Evolutionary conservation across 2,329 filamentous ascomycete species (phyloP).

Genomic region (Claviceps monticola): DNA sequence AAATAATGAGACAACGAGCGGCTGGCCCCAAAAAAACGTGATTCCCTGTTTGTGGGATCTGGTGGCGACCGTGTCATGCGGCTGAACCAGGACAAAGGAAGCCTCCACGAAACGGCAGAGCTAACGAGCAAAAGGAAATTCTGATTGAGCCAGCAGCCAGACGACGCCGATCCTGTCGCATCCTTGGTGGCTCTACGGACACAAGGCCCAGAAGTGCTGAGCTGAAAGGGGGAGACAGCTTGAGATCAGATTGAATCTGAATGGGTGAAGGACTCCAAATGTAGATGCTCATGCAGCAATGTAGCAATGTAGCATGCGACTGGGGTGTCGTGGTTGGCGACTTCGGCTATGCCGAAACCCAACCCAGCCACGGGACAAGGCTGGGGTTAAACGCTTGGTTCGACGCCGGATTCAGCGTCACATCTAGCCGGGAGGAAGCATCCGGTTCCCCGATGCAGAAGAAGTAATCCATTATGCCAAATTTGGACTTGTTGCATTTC

Average conservation of each 20-base stretch:
- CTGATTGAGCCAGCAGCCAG: no score
- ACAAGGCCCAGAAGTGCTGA: neutral
- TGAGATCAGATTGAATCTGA: neutral
- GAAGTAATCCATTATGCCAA: no score
- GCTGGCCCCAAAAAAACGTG: neutral
- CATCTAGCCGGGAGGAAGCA: neutral
- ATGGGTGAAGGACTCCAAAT: neutral
- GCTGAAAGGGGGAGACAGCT: neutral
- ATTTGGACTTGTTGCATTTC: no score
- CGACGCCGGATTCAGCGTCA: neutral
- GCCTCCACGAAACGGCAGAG: neutral
- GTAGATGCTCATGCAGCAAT: constrained; percentile 1
- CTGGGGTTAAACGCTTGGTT: no score
- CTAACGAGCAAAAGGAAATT: neutral
- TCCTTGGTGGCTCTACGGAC: neutral
- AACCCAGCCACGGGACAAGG: no score
- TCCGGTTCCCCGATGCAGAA: no score
- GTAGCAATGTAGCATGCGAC: neutral
- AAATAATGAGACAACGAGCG: neutral
- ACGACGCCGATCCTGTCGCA: neutral
- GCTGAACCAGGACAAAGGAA: neutral
- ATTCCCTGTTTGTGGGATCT: neutral
- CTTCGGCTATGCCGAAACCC: constrained; percentile 4
- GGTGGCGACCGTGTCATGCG: neutral
- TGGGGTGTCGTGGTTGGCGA: constrained; percentile 1